Evolutionary conservation across 495 filamentous ascomycete genomes (phyloP).

Genomic region (Hypoxylon perforatum): DNA sequence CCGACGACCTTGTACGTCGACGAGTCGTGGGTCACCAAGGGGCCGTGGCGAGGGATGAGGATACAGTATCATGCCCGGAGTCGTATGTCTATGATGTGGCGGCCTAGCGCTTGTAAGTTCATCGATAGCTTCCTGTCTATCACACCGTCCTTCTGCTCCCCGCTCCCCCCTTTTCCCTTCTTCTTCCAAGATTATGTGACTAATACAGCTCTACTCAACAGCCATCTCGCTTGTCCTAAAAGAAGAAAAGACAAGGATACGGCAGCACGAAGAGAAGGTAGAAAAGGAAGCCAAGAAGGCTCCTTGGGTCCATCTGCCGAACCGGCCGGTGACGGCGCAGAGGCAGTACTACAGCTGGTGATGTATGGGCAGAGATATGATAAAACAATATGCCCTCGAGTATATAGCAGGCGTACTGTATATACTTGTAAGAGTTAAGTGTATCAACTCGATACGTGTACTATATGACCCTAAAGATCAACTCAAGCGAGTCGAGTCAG

Average conservation of each 20-base stretch:
- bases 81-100: slow-evolving; percentile 65
- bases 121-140: neutral
- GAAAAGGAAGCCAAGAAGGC: slow-evolving; percentile 75
- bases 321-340: slow-evolving; percentile 80
- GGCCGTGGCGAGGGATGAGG: slow-evolving; percentile 61
- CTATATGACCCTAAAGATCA: slow-evolving; percentile 14
- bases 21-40: slow-evolving; percentile 90
- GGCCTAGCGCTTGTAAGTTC: slow-evolving; percentile 80
- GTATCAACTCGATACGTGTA: slow-evolving; percentile 31
- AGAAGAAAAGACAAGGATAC: slow-evolving; percentile 88
- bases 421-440: slow-evolving; percentile 21
- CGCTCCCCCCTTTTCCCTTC: too few relatives aligned
- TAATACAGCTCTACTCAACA: slow-evolving; percentile 40
- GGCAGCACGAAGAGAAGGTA: slow-evolving; percentile 79
- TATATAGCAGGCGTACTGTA: neutral
- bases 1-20: slow-evolving; percentile 83
- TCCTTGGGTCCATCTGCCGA: slow-evolving; percentile 87
- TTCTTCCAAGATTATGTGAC: neutral
- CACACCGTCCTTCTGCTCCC: too few relatives aligned
- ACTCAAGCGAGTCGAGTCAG: slow-evolving; percentile 5
- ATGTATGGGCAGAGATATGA: slow-evolving; percentile 17
- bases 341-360: slow-evolving; percentile 92
- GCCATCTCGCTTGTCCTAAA: slow-evolving; percentile 87
- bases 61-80: slow-evolving; percentile 77
- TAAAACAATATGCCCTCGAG: neutral